Evolutionary conservation across 2,329 filamentous ascomycete genomes (phyloP).

Genomic region (Gyromitra esculenta): DNA sequence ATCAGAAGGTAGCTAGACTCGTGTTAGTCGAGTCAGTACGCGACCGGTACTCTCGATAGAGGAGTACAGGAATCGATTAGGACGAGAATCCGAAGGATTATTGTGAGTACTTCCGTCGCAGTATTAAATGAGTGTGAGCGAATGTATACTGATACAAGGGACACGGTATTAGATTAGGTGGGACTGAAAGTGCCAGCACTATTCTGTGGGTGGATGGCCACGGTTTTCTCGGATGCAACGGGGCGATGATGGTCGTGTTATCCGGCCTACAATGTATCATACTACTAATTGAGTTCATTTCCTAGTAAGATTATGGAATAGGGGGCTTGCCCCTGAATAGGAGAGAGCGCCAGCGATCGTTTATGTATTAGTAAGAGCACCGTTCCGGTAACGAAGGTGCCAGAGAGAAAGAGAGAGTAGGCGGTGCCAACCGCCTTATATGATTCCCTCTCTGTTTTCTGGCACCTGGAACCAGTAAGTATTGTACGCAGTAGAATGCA

Average conservation of each 20-base stretch:
- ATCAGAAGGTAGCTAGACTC: neutral
- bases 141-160: neutral
- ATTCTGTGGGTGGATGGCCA: neutral
- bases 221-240: neutral
- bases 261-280: neutral
- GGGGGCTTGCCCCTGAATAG: neutral
- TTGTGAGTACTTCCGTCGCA: neutral
- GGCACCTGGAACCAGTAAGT: neutral
- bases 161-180: neutral
- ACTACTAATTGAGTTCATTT: neutral
- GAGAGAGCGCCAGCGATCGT: too few relatives aligned
- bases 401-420: neutral
- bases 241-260: neutral
- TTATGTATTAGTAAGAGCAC: too few relatives aligned
- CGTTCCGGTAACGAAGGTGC: neutral
- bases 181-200: neutral
- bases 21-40: neutral
- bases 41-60: neutral
- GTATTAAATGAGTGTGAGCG: conserved; percentile 7
- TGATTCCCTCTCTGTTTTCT: conserved; percentile 3
- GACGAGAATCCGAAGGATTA: conserved; percentile 8
- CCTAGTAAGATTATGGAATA: neutral
- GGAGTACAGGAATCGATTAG: neutral
- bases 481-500: too few relatives aligned
- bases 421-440: neutral